Evolutionary conservation across 1,139 yeast species (phyloP).

Genomic region (Yamadazyma sp.): DNA sequence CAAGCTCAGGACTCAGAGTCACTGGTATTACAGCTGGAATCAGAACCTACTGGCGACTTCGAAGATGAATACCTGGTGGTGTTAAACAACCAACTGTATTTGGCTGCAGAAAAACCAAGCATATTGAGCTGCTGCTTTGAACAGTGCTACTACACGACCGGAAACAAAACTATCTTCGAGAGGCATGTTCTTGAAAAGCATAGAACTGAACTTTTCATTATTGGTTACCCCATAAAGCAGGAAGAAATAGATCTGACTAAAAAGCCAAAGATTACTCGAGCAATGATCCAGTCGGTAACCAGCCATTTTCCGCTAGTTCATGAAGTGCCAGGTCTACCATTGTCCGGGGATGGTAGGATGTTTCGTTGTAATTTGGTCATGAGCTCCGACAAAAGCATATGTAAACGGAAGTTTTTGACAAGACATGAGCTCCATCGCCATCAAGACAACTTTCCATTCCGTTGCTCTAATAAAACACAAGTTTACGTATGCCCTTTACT

Average conservation of each 20-base stretch:
- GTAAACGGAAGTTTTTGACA: conserved; percentile 17
- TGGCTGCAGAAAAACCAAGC: conserved; percentile 5
- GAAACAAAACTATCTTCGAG: conserved; percentile 29
- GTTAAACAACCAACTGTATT: conserved; percentile 17
- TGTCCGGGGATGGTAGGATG: conserved; percentile 22
- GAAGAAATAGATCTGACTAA: conserved; percentile 10
- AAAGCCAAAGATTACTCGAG: conserved; percentile 6
- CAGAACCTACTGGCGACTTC: conserved; percentile 6
- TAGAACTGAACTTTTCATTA: conserved; percentile 18
- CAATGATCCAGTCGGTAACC: conserved; percentile 15
- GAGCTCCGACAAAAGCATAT: conserved; percentile 8
- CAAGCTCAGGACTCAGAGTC: no score
- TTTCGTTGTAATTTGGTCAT: conserved; percentile 16
- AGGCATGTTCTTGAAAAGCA: conserved; percentile 33
- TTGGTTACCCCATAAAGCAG: conserved; percentile 36
- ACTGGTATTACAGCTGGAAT: background rate
- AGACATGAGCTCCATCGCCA: conserved; percentile 23
- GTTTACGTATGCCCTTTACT: conserved; percentile 40
- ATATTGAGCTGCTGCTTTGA: conserved; percentile 32
- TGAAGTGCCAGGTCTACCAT: conserved; percentile 26
- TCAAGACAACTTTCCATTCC: conserved; percentile 16
- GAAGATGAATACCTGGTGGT: conserved; percentile 31
- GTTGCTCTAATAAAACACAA: conserved; percentile 30
- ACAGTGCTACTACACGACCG: conserved; percentile 32
- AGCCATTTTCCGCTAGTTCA: conserved; percentile 29